Evolutionary conservation across 2,329 filamentous ascomycete genomes (phyloP).

Genomic region (Phaeosphaeriaceae sp.): DNA sequence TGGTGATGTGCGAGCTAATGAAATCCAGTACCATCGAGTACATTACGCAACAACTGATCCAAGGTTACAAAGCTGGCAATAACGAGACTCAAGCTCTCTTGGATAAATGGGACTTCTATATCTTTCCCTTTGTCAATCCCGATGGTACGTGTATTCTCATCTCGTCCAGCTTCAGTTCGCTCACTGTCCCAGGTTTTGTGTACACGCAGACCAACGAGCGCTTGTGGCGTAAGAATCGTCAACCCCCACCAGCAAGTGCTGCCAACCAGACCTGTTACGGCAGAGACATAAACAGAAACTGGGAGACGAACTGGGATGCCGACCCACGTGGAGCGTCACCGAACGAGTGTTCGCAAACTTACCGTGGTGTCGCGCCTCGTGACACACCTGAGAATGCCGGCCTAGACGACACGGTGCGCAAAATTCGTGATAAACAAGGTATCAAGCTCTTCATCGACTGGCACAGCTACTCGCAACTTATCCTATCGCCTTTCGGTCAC

Average conservation of each 20-base stretch:
- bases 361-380: slow-evolving; percentile 37
- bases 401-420: slow-evolving; percentile 55
- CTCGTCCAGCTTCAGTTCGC: neutral
- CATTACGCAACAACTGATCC: slow-evolving; percentile 34
- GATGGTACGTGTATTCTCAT: slow-evolving; percentile 28
- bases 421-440: slow-evolving; percentile 54
- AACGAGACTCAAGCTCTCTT: slow-evolving; percentile 41
- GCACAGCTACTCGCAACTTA: slow-evolving; percentile 68
- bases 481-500: slow-evolving; percentile 66
- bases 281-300: slow-evolving; percentile 45
- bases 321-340: slow-evolving; percentile 36
- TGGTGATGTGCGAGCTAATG: neutral
- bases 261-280: slow-evolving; percentile 41
- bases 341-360: slow-evolving; percentile 37
- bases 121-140: slow-evolving; percentile 41
- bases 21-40: slow-evolving; percentile 31
- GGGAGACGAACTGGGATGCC: slow-evolving; percentile 40
- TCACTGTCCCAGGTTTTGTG: slow-evolving; percentile 33
- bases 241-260: slow-evolving; percentile 29
- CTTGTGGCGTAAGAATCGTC: slow-evolving; percentile 45
- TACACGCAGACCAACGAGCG: slow-evolving; percentile 43
- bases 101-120: slow-evolving; percentile 42
- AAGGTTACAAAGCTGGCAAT: slow-evolving; percentile 34
- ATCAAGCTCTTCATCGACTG: slow-evolving; percentile 69
- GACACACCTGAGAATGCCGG: slow-evolving; percentile 39